Evolutionary conservation across 257 asterid genomes (phyloP), one percentile per base, ranked within the genome.

Genomic region (Haberlea rhodopensis): DNA sequence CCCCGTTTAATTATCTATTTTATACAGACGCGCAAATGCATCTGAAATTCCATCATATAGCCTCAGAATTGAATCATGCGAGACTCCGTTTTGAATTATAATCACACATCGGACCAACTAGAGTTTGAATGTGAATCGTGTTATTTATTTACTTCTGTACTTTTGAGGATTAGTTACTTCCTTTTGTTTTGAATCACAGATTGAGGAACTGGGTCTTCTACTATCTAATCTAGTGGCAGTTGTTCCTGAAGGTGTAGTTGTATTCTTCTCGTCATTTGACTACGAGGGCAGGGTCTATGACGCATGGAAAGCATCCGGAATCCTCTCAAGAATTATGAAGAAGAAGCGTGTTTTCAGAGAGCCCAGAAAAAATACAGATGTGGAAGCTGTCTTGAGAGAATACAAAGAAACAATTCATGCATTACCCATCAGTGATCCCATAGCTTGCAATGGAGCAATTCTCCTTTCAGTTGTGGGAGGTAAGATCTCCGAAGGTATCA

Each of bases 401-500:
- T 92, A 92, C 81, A 85, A 81, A 66, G 91, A 83, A 65, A 72
- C 95, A 60, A 87, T 89, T 46, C 95, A 85, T 56, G 56, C 59
- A 21, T 55, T 76, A 65, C 70, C 84, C 71, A 57, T 52, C 6
- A 7, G 8, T 29, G 67, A 71, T 53, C 60, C 73, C 46, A 58
- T 64, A 18, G 73, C 85, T 61, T 72, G 79, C 63, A 89, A 71
- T 55, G 98, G 98, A 60, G 99, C 99, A 25, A 77, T 92, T 72
- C 89, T 92, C 66, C 73, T 87, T 53, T 97, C 99, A 21, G 84
- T 92, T 65, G 99, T 92, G n/a, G 99, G 99, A 52, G 99, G 99
- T 26, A 92, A 92, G 82, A 78, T 92, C 77, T 92, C 99, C 5
- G 99, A 92, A 81, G 99, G 99, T 55, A 92, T 92, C 73, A 92